Evolutionary conservation across 2,329 filamentous ascomycete genomes (phyloP).

Genomic region (Catunica adiposa): DNA sequence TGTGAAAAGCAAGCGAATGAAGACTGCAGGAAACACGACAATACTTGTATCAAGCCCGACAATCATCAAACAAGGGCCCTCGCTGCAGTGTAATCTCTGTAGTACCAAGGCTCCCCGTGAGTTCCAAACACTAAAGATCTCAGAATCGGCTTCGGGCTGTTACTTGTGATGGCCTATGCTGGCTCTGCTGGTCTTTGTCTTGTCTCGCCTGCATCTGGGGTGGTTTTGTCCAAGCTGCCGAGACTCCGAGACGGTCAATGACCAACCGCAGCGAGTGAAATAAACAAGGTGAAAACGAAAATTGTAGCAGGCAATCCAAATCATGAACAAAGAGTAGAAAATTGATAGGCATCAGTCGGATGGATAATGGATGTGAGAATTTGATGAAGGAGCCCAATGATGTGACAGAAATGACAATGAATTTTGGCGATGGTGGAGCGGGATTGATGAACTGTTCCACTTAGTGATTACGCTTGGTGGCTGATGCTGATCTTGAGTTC

Average conservation of each 20-base stretch:
- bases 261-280: slow-evolving; percentile 2
- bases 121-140: slow-evolving; percentile 9
- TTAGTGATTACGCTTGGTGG: no score
- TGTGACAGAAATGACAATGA: no score
- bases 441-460: no score
- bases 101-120: neutral
- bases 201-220: slow-evolving; percentile 3
- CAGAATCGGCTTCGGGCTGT: neutral
- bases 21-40: neutral
- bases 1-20: neutral
- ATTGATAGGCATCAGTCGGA: no score
- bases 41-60: neutral
- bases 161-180: no score
- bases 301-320: neutral
- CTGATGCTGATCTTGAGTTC: no score
- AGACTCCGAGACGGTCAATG: slow-evolving; percentile 10
- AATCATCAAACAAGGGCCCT: neutral
- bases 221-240: slow-evolving; percentile 7
- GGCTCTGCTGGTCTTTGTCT: neutral
- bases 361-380: no score
- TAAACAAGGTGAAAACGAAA: neutral
- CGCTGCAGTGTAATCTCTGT: neutral
- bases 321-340: neutral
- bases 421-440: no score
- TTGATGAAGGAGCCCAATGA: neutral